Conservation (phyloP, 257 asterid genomes). For the Solanum etuberosum region DNA sequence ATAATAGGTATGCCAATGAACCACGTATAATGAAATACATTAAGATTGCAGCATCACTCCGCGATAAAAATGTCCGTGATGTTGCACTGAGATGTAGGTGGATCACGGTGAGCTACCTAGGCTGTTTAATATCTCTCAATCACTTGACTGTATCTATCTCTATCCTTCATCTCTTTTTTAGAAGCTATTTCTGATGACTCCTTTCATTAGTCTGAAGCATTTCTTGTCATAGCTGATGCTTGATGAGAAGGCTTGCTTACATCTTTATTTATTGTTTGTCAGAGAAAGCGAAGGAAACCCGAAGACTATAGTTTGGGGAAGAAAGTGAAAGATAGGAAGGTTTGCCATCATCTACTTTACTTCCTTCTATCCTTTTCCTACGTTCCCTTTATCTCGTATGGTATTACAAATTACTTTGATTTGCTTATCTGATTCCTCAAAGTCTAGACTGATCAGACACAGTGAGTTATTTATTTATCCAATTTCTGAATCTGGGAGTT, state of each 20-base stretch:
- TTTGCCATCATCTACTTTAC: conserved; percentile 10
- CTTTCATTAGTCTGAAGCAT: not conserved
- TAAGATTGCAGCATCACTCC: conserved; percentile 69
- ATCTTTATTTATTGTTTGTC: conserved; percentile 14
- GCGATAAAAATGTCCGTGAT: conserved; percentile 80
- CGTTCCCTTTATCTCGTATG: not conserved
- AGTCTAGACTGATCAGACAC: not conserved
- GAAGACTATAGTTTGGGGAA: conserved; percentile 49
- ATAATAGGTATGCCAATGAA: conserved; percentile 46
- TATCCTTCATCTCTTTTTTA: not conserved
- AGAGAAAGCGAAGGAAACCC: conserved; percentile 86
- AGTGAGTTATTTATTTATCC: not conserved
- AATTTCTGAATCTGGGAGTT: not conserved
- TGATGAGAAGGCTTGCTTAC: conserved; percentile 6
- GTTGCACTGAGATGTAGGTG: conserved; percentile 95
- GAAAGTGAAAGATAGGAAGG: conserved; percentile 67
- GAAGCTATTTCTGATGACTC: not conserved
- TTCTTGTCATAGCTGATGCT: not conserved
- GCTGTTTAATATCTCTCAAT: conserved; percentile 8
- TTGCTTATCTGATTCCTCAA: not conserved
- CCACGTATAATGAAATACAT: conserved; percentile 63
- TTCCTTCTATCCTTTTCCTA: not conserved
- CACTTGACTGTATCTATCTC: not conserved
- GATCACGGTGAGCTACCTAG: conserved; percentile 52
- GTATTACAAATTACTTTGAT: not conserved